These are phyloP conservation scores for Ramaria rubella DNA, from an alignment of 768 basidiomycete genomes.

Conservation along the genomic window DNA sequence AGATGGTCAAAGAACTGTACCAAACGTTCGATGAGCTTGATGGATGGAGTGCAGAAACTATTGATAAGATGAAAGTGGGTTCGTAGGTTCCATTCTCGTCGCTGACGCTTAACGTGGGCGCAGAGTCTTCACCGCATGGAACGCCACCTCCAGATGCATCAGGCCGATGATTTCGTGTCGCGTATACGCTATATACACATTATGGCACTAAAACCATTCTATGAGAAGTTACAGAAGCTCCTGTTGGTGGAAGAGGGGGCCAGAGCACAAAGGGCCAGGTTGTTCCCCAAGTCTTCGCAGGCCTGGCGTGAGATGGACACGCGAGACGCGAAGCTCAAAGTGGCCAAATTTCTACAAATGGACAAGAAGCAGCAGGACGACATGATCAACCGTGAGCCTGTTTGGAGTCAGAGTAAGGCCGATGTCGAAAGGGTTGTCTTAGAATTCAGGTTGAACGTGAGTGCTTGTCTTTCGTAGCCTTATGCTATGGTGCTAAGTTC, in stretches of 20 bases:
- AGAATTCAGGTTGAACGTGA: conserved; percentile 3
- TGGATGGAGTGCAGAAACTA: background rate
- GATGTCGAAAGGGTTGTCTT: background rate
- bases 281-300: conserved; percentile 6
- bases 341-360: conserved; percentile 3
- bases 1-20: background rate
- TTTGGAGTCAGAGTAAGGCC: background rate
- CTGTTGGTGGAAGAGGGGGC: background rate
- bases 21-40: background rate
- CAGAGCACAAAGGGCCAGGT: background rate
- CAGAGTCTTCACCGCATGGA: conserved; percentile 3
- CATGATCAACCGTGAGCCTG: background rate
- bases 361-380: conserved; percentile 11
- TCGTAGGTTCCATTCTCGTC: background rate
- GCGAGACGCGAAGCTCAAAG: conserved; percentile 6
- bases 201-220: conserved; percentile 1
- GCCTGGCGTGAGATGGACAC: conserved; percentile 10
- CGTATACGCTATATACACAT: conserved; percentile 2
- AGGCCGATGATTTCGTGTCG: conserved; percentile 2
- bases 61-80: background rate
- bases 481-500: background rate
- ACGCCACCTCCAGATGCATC: background rate
- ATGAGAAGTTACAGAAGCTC: background rate
- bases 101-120: background rate
- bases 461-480: background rate